These are phyloP conservation scores for Phytophthora fragariae DNA, from an alignment of 352 stramenopile genomes.

Conservation along the genomic window DNA sequence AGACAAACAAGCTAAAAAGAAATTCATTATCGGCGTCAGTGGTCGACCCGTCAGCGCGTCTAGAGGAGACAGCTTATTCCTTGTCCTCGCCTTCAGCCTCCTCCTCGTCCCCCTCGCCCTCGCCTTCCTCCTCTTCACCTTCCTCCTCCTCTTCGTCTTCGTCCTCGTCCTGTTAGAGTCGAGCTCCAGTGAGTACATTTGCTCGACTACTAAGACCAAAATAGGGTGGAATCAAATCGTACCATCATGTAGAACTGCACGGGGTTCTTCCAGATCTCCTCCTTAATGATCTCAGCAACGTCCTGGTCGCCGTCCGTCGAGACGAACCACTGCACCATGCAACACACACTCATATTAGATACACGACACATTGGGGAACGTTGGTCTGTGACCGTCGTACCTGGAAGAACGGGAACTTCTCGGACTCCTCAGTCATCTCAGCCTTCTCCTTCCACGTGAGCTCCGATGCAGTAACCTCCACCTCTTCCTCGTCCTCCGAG, in stretches of 20 bases:
- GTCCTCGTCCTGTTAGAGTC: slow-evolving; percentile 44
- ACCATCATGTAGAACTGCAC: slow-evolving; percentile 65
- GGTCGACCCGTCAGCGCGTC: background rate
- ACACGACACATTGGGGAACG: background rate
- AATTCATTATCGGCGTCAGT: slow-evolving; percentile 23
- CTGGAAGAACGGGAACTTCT: slow-evolving; percentile 63
- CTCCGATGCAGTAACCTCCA: slow-evolving; percentile 56
- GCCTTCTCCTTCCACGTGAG: slow-evolving; percentile 71
- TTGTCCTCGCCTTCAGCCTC: slow-evolving; percentile 40
- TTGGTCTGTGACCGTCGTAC: slow-evolving; percentile 23
- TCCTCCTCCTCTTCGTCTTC: slow-evolving; percentile 55
- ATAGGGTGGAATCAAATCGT: slow-evolving; percentile 8
- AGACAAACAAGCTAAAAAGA: slow-evolving; percentile 17
- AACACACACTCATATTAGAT: background rate
- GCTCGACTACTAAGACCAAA: background rate
- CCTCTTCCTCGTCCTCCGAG: slow-evolving; percentile 72
- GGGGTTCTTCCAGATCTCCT: slow-evolving; percentile 82
- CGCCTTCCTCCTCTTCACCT: slow-evolving; percentile 42
- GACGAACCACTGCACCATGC: slow-evolving; percentile 56
- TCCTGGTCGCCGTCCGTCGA: slow-evolving; percentile 64
- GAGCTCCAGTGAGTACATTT: slow-evolving; percentile 13
- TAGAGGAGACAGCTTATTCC: slow-evolving; percentile 31
- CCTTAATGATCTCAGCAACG: slow-evolving; percentile 80
- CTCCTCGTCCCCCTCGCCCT: slow-evolving; percentile 39
- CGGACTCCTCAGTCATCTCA: slow-evolving; percentile 59